phyloP scores from a whole-genome alignment of 441 rosid species.

The Arabidopsis hybrid region DNA sequence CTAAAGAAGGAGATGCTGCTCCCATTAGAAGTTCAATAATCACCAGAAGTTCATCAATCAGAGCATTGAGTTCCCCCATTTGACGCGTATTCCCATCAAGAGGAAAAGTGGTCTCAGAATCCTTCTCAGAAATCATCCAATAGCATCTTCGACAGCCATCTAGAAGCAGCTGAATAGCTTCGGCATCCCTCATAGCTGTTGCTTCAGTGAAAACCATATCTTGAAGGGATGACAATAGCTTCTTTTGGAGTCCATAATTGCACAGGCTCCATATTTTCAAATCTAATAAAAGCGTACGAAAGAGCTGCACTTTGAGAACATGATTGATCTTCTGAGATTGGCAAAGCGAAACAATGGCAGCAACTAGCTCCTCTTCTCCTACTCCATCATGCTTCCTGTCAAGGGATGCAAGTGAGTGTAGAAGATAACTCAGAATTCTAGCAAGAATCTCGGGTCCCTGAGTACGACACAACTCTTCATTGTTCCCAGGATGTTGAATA shows the following conservation, averaged over 20 bases:
- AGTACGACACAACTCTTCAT: slow-evolving; percentile 81
- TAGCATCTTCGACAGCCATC: slow-evolving; percentile 99
- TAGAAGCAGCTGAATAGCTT: slow-evolving; percentile 99
- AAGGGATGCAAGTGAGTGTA: slow-evolving; percentile 79
- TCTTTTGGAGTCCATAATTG: slow-evolving; percentile 98
- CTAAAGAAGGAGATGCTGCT: slow-evolving; percentile 83
- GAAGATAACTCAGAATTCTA: slow-evolving; percentile 86
- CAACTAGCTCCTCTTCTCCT: slow-evolving; percentile 97
- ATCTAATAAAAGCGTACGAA: slow-evolving; percentile 87
- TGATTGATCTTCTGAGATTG: slow-evolving; percentile 90
- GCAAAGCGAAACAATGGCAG: slow-evolving; percentile 90
- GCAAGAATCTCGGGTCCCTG: slow-evolving; percentile 95
- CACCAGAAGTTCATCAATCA: slow-evolving; percentile 99
- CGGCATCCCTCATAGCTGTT: slow-evolving; percentile 89
- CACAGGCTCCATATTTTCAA: slow-evolving; percentile 97
- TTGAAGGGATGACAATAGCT: slow-evolving; percentile 93
- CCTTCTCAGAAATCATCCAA: slow-evolving; percentile 90
- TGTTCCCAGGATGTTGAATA: slow-evolving; percentile 89
- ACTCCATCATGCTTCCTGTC: slow-evolving; percentile 75
- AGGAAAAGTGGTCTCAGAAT: slow-evolving; percentile 76
- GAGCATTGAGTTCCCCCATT: slow-evolving; percentile 95
- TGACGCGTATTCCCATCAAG: slow-evolving; percentile 69
- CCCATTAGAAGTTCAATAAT: slow-evolving; percentile 95
- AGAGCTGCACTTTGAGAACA: slow-evolving; percentile 95
- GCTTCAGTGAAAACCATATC: slow-evolving; percentile 99